phyloP scores from a whole-genome alignment of 176 grass and related monocot genomes.

The Luzula sylvatica region DNA sequence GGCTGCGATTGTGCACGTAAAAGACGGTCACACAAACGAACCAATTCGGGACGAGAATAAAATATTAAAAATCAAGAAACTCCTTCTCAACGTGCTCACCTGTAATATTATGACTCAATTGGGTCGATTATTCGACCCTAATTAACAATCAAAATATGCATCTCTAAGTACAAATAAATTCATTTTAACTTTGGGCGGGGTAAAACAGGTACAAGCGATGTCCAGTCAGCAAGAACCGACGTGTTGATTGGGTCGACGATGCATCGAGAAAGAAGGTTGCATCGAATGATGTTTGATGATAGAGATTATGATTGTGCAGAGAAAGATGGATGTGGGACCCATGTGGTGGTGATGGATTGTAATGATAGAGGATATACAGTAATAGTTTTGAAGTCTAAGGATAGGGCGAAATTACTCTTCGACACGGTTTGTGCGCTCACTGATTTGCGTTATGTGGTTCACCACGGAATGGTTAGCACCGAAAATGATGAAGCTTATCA shows the following conservation, averaged over 20 bases:
- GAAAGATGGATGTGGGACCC: slow-evolving; percentile 23
- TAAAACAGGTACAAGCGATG: too few species aligned
- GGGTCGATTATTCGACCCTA: too few species aligned
- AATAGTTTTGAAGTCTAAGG: slow-evolving; percentile 62
- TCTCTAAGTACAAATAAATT: too few species aligned
- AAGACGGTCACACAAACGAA: slow-evolving; percentile 34
- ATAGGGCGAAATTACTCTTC: slow-evolving; percentile 85
- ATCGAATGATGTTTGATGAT: slow-evolving; percentile 87
- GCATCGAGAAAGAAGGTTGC: slow-evolving; percentile 60
- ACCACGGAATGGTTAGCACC: slow-evolving; percentile 64
- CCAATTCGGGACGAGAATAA: slow-evolving; percentile 40
- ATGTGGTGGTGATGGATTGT: slow-evolving; percentile 67
- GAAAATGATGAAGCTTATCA: slow-evolving; percentile 76
- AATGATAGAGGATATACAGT: slow-evolving; percentile 80
- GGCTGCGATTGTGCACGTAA: slow-evolving; percentile 73
- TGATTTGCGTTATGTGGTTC: slow-evolving; percentile 96
- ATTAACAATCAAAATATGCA: too few species aligned
- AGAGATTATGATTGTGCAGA: slow-evolving; percentile 55
- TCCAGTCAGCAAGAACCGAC: too few species aligned
- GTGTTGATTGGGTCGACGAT: slow-evolving; percentile 64
- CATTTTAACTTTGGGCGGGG: too few species aligned
- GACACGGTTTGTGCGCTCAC: slow-evolving; percentile 85
- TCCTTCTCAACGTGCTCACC: too few species aligned
- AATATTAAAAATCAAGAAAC: slow-evolving; percentile 47
- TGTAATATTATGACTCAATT: too few species aligned